Evolutionary conservation across 139 green algal genomes (phyloP).

Genomic region (Tetradesmus lagerheimii): DNA sequence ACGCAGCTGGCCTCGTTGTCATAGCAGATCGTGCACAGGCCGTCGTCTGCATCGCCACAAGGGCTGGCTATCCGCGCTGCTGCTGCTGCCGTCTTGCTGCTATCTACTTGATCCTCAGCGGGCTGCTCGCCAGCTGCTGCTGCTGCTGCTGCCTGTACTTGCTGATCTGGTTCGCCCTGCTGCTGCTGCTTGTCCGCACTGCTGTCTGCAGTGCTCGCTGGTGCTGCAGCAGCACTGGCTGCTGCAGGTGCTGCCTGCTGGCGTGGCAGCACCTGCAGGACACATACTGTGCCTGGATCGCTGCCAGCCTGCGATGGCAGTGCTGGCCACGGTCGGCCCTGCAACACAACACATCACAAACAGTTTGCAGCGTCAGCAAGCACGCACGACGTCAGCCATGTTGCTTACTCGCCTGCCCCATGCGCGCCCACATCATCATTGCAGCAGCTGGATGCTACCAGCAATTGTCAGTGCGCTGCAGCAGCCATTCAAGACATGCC

Average conservation of each 20-base stretch:
- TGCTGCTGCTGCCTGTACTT: not conserved
- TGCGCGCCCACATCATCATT: no score
- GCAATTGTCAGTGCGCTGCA: no score
- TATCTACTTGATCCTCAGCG: not conserved
- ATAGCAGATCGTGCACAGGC: slow-evolving; percentile 65
- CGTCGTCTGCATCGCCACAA: slow-evolving; percentile 43
- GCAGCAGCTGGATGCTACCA: no score
- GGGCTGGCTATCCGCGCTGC: not conserved
- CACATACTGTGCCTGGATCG: not conserved
- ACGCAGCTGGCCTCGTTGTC: slow-evolving; percentile 60
- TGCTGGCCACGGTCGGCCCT: not conserved
- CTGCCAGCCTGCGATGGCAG: not conserved
- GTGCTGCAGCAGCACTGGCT: not conserved
- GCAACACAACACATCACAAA: not conserved
- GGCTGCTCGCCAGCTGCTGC: not conserved
- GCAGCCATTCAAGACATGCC: no score
- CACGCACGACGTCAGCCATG: no score
- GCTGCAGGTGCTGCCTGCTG: not conserved
- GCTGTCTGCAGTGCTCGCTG: not conserved
- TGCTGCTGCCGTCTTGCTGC: not conserved
- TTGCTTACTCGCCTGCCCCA: no score
- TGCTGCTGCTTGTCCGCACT: not conserved
- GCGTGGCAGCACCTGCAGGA: slow-evolving; percentile 2
- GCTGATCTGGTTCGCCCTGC: not conserved
- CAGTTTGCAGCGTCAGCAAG: not conserved